These are phyloP conservation scores for Backusella tuberculispora DNA, from an alignment of 192 early-diverging fungal genomes.

Conservation along the genomic window DNA sequence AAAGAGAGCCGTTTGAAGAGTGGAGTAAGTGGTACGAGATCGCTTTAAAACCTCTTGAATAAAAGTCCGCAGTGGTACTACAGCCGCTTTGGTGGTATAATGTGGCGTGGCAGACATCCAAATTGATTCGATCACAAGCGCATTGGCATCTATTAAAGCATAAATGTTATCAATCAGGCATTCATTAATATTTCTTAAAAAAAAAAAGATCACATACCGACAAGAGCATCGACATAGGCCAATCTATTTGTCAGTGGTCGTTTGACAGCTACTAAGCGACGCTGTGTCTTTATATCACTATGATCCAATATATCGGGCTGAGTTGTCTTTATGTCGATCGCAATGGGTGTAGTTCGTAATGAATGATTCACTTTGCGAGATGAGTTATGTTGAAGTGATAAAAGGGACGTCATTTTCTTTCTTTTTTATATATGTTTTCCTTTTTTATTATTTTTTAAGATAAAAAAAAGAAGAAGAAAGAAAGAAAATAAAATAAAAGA, in stretches of 20 bases:
- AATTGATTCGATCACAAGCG: slow-evolving; percentile 58
- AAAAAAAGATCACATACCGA: slow-evolving; percentile 22
- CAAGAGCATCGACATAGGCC: slow-evolving; percentile 41
- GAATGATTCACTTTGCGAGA: slow-evolving; percentile 6
- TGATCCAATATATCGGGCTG: not conserved
- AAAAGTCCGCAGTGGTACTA: slow-evolving; percentile 61
- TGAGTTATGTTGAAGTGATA: slow-evolving; percentile 4
- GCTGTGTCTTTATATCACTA: not conserved
- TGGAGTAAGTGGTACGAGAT: slow-evolving; percentile 73
- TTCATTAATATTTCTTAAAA: slow-evolving; percentile 1
- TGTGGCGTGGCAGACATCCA: slow-evolving; percentile 44
- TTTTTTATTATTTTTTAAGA: slow-evolving; percentile 2
- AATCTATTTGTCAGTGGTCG: slow-evolving; percentile 7
- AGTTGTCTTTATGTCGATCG: not conserved
- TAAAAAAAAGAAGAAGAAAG: slow-evolving; percentile 1
- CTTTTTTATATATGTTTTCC: not conserved
- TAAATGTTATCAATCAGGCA: not conserved
- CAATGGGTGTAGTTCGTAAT: not conserved
- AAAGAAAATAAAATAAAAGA: not conserved
- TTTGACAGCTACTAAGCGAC: slow-evolving; percentile 4
- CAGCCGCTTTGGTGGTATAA: slow-evolving; percentile 43
- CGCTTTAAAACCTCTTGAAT: slow-evolving; percentile 74
- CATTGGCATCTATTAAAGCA: slow-evolving; percentile 48
- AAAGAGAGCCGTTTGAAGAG: slow-evolving; percentile 74
- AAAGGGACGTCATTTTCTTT: slow-evolving; percentile 16